Evolutionary conservation across 805 yeast species (phyloP).

Genomic region (Wickerhamiella occidentalis): DNA sequence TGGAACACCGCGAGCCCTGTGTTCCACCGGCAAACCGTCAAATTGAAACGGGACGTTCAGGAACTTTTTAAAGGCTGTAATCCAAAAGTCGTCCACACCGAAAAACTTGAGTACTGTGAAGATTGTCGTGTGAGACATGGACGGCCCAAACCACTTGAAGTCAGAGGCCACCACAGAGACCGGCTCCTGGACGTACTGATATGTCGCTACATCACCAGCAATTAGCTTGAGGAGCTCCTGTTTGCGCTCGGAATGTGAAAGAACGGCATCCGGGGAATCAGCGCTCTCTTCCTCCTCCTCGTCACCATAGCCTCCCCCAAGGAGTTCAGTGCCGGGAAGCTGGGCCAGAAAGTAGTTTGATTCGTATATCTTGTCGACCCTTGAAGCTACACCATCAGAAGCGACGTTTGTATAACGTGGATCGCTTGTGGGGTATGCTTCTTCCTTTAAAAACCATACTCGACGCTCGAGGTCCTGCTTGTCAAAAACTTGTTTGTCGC

Average conservation of each 20-base stretch:
- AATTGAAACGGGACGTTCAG: background rate
- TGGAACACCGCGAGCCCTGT: constrained; percentile 2
- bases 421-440: too few relatives aligned
- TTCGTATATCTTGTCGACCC: background rate
- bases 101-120: background rate
- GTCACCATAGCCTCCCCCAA: background rate
- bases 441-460: background rate
- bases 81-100: constrained; percentile 4
- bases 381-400: background rate
- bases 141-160: constrained; percentile 13
- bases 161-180: constrained; percentile 1
- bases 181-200: background rate
- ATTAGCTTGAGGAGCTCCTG: background rate
- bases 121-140: constrained; percentile 1
- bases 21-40: background rate
- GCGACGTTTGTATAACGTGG: too few relatives aligned
- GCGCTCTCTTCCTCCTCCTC: background rate
- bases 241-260: background rate
- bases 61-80: background rate
- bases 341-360: background rate
- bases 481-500: background rate
- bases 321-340: too few relatives aligned
- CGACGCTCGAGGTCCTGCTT: background rate
- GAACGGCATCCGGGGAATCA: background rate
- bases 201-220: background rate